phyloP scores from a whole-genome alignment of 192 early-diverging fungal genomes.

The Coemansia sp. region DNA sequence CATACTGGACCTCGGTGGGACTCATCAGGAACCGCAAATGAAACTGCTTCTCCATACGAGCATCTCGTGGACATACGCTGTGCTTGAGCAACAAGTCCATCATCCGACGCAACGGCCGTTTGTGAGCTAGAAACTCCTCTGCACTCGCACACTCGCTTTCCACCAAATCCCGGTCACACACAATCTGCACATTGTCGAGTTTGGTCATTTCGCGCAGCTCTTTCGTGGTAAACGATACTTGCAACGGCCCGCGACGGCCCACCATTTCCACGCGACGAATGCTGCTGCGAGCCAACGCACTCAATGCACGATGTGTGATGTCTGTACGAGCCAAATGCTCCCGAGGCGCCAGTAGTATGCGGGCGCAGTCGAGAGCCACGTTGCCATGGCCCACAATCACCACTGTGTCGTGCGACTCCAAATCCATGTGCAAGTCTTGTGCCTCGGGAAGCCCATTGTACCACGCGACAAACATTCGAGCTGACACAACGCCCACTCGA shows the following conservation, averaged over 20 bases:
- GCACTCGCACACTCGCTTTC: slow-evolving; percentile 52
- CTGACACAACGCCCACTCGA: slow-evolving; percentile 64
- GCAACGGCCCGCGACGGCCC: slow-evolving; percentile 87
- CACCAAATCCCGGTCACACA: slow-evolving; percentile 64
- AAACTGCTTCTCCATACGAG: slow-evolving; percentile 60
- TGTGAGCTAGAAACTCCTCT: slow-evolving; percentile 43
- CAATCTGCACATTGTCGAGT: slow-evolving; percentile 63
- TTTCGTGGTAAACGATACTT: slow-evolving; percentile 93
- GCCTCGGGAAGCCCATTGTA: slow-evolving; percentile 87
- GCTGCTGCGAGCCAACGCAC: slow-evolving; percentile 62
- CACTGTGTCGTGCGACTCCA: slow-evolving; percentile 68
- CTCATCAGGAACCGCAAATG: slow-evolving; percentile 70
- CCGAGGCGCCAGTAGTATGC: slow-evolving; percentile 75
- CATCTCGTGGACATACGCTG: slow-evolving; percentile 1
- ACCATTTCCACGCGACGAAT: slow-evolving; percentile 85
- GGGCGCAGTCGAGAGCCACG: slow-evolving; percentile 88
- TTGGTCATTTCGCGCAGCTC: slow-evolving; percentile 92
- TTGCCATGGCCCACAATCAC: slow-evolving; percentile 93
- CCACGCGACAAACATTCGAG: slow-evolving; percentile 89
- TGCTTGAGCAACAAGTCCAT: slow-evolving; percentile 79
- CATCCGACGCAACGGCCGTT: slow-evolving; percentile 76
- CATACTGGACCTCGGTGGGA: slow-evolving; percentile 60
- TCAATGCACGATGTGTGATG: slow-evolving; percentile 68
- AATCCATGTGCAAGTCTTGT: slow-evolving; percentile 61
- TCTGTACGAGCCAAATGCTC: slow-evolving; percentile 81